A percentile compares a stretch with the other conserved stretches of the same genome.
Conservation (phyloP, 2,329 filamentous ascomycete genomes). For the Fragosphaeria purpurea region DNA sequence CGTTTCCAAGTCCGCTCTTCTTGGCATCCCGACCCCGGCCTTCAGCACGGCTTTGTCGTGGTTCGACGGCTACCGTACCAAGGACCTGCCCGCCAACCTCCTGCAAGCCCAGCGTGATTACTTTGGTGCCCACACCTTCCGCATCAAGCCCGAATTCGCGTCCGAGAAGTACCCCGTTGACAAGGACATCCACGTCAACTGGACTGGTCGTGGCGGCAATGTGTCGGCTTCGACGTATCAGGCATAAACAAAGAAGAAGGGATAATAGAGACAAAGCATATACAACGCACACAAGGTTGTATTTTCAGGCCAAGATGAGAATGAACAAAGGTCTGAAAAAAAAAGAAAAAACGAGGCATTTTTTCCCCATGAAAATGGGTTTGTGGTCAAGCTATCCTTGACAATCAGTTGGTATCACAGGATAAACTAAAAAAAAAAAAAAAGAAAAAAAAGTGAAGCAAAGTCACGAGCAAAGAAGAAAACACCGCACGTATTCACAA, state of each 20-base stretch:
- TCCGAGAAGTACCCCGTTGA: constrained; percentile 71
- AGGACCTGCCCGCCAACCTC: constrained; percentile 94
- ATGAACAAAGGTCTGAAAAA: not conserved
- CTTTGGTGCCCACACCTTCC: constrained; percentile 93
- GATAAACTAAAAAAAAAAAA: not conserved
- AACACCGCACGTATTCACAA: no score
- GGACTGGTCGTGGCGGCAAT: constrained; percentile 96
- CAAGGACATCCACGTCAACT: constrained; percentile 97
- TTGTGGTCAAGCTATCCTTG: no score
- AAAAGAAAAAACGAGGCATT: not conserved
- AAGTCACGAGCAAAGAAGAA: no score
- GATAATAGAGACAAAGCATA: no score
- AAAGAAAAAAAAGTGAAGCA: not conserved
- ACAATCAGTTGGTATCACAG: no score
- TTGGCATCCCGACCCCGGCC: constrained; percentile 90
- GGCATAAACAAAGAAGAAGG: constrained; percentile 50
- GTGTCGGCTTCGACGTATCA: constrained; percentile 96
- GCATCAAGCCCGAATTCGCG: constrained; percentile 71
- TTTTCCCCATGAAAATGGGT: not conserved
- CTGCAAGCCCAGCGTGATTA: constrained; percentile 99
- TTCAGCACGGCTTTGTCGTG: constrained; percentile 96
- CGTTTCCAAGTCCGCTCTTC: constrained; percentile 80
- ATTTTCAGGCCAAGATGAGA: no score
- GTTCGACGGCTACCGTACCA: constrained; percentile 98
- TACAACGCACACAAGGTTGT: no score